Percentiles rank a stretch among this genome's conserved stretches.
Conservation (phyloP, 2,329 filamentous ascomycete genomes). For the Clonostachys byssicola region DNA sequence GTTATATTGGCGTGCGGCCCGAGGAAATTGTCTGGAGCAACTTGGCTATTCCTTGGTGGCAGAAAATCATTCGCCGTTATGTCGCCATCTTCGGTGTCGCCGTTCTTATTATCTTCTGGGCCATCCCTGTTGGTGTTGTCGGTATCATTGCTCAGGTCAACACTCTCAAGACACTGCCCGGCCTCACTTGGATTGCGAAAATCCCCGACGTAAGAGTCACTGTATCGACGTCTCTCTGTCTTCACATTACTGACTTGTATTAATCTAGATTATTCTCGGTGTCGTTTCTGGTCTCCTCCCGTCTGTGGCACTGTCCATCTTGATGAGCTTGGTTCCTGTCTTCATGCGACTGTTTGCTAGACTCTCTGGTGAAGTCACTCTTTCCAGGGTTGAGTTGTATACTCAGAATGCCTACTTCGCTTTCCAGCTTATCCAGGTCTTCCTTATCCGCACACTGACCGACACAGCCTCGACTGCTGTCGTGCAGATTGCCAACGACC, state of each 20-base stretch:
- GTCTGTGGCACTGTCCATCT: constrained; percentile 69
- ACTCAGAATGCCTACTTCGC: constrained; percentile 90
- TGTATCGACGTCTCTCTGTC: background rate
- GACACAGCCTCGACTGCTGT: constrained; percentile 72
- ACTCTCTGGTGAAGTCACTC: constrained; percentile 72
- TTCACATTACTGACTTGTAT: background rate
- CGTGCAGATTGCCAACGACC: constrained; percentile 57
- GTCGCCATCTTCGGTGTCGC: constrained; percentile 62
- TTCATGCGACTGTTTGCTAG: constrained; percentile 67
- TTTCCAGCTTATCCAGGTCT: constrained; percentile 91
- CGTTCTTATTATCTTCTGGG: constrained; percentile 82
- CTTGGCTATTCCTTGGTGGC: constrained; percentile 65
- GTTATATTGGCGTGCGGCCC: constrained; percentile 77
- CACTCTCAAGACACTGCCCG: constrained; percentile 62
- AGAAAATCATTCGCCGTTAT: constrained; percentile 66
- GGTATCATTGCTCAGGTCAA: constrained; percentile 82
- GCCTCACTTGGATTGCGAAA: constrained; percentile 67
- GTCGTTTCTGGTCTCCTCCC: constrained; percentile 83
- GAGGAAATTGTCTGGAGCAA: constrained; percentile 85
- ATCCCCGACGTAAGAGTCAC: constrained; percentile 49
- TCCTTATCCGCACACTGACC: constrained; percentile 78
- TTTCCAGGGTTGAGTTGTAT: constrained; percentile 78
- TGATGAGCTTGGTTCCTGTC: constrained; percentile 78
- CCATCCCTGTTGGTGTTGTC: constrained; percentile 70
- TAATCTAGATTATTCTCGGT: constrained; percentile 53